Base-by-base conservation (phyloP, 139 green algal genomes). In the Tetratostichococcus sp. region DNA sequence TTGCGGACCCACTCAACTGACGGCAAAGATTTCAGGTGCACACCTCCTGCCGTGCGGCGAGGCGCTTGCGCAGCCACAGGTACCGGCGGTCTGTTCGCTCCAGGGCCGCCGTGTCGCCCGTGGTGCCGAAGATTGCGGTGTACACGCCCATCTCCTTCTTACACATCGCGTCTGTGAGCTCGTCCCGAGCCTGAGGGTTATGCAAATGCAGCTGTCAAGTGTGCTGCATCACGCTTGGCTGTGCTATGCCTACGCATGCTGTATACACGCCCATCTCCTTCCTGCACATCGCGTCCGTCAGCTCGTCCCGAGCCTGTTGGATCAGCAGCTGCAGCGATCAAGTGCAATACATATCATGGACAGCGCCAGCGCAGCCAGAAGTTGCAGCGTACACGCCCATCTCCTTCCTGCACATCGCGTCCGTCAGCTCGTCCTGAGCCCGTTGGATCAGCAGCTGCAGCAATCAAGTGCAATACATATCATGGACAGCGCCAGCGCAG, bases 71-170 rank as follows among this genome's bases (percentile, higher is more conserved):
- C 77, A 89, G 77, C 94, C 94, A 98, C 5, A 85, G 79, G 78
- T 95, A 98, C 33, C 94, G 87, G 59, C 91, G 85, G 75, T 97
- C 92, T 59, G 92, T 93, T 67, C 93, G 89, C 62, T 98, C 94
- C 74, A 98, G 81, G 72, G 86, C 89, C 19, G 90, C 85, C 2
- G 89, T 90, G 30, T 97, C 92, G 42, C 84, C 83, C 17, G 85
- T 84, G 30, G 82, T 88, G 57, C 83, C 77, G 80, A 97, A 97
- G 65, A 93, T 93, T 71, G 90, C 77, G 70, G 86, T 84, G 85
- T 98, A 98, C 59, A 97, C 90, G 1, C 75, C 83, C 83, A 97
- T 89, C 83, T 98, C 94, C 23, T 88, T 87, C 28, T 89, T 85
- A 82, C 91, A 97, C 43, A 98, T 68, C 69, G 80, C 90, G 78